Percentiles rank a stretch among this genome's conserved stretches.
Evolutionary conservation across 495 filamentous ascomycete genomes (phyloP).

Genomic region (Aspergillus bridgeri): DNA sequence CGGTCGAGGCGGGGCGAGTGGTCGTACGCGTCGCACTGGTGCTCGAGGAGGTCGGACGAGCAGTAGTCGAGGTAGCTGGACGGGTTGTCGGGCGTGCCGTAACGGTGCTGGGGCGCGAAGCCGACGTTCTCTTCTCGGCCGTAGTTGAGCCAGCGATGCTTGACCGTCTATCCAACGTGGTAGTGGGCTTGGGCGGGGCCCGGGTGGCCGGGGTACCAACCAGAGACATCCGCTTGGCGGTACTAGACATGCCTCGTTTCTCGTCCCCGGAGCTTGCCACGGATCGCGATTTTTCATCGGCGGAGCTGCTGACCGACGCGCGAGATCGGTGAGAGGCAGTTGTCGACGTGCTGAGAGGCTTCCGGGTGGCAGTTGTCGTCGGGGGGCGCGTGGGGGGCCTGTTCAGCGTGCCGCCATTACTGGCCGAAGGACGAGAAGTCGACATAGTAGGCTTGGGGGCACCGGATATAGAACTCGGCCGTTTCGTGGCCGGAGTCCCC

Average conservation of each 20-base stretch:
- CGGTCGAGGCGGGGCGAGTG: slow-evolving; percentile 12
- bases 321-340: slow-evolving; percentile 43
- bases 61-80: slow-evolving; percentile 26
- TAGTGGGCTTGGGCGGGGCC: slow-evolving; percentile 35
- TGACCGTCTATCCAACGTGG: slow-evolving; percentile 38
- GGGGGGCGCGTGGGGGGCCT: slow-evolving; percentile 44
- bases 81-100: slow-evolving; percentile 28
- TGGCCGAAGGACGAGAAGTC: slow-evolving; percentile 26
- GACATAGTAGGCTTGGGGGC: slow-evolving; percentile 29
- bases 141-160: slow-evolving; percentile 37
- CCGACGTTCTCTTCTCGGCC: slow-evolving; percentile 28
- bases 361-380: slow-evolving; percentile 37
- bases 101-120: slow-evolving; percentile 27
- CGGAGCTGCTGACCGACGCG: slow-evolving; percentile 46
- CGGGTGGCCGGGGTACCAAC: slow-evolving; percentile 35
- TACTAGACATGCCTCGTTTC: slow-evolving; percentile 40
- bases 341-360: slow-evolving; percentile 38
- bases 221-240: slow-evolving; percentile 48
- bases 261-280: slow-evolving; percentile 47
- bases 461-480: slow-evolving; percentile 35
- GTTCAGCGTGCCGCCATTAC: slow-evolving; percentile 35
- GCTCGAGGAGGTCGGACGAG: slow-evolving; percentile 25
- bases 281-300: slow-evolving; percentile 45
- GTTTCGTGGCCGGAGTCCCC: slow-evolving; percentile 32
- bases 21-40: slow-evolving; percentile 22